phyloP scores from a whole-genome alignment of 768 basidiomycete genomes.

The Auriscalpium vulgare region DNA sequence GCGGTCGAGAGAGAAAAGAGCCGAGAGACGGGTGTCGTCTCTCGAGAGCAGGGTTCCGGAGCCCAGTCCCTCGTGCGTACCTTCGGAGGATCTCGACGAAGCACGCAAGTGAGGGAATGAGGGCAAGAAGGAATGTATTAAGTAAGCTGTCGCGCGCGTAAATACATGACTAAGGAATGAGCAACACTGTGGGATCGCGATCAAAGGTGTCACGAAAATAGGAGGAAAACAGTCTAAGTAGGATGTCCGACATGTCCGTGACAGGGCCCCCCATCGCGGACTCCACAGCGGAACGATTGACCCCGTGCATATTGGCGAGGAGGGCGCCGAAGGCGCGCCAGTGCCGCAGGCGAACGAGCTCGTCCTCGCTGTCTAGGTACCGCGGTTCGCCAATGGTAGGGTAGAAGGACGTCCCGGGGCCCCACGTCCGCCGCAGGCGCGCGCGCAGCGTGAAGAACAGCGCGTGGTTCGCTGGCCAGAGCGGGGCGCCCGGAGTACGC shows the following conservation, averaged over 20 bases:
- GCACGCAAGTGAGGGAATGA: no score
- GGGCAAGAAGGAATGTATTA: no score
- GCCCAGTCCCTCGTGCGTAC: no score
- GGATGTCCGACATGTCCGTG: not conserved
- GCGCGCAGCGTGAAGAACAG: not conserved
- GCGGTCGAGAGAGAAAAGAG: no score
- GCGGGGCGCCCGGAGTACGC: not conserved
- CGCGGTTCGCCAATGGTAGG: not conserved
- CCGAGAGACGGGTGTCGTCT: no score
- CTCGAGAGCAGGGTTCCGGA: no score
- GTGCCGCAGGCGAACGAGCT: not conserved
- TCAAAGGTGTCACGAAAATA: no score
- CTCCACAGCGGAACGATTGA: not conserved
- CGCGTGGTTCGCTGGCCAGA: not conserved
- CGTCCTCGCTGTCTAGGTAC: not conserved
- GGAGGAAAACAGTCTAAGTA: not conserved
- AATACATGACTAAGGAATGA: no score
- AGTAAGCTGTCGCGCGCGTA: no score
- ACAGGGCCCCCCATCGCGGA: not conserved
- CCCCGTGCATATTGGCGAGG: not conserved
- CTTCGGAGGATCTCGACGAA: no score
- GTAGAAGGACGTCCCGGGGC: not conserved
- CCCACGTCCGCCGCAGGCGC: not conserved
- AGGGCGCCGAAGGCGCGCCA: not conserved
- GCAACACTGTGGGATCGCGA: no score